Conservation (phyloP, 2,329 filamentous ascomycete species). For the Clonostachys rhizophaga region DNA sequence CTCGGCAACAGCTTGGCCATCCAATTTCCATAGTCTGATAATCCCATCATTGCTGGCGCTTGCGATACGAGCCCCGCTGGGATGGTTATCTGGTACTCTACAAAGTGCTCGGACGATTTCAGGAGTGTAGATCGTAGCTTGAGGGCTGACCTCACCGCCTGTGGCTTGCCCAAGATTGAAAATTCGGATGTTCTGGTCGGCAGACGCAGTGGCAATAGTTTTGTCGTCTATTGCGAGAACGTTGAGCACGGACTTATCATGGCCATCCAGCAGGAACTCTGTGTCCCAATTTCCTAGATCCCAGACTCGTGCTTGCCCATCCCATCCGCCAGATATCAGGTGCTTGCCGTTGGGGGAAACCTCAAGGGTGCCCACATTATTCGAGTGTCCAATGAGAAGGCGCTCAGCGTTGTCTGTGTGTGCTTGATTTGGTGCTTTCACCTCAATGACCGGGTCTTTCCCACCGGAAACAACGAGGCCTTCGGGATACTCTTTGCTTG, state of each 20-base stretch:
- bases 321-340: constrained; percentile 92
- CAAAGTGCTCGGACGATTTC: constrained; percentile 89
- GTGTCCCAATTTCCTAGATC: constrained; percentile 79
- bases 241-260: constrained; percentile 81
- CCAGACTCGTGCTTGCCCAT: constrained; percentile 85
- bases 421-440: constrained; percentile 64
- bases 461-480: constrained; percentile 85
- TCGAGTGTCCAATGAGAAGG: constrained; percentile 77
- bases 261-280: constrained; percentile 65
- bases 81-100: constrained; percentile 68
- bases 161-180: constrained; percentile 67
- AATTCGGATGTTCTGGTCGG: constrained; percentile 83
- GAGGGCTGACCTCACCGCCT: constrained; percentile 44
- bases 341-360: constrained; percentile 67
- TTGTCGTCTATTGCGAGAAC: constrained; percentile 77
- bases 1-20: constrained; percentile 71
- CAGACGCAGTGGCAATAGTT: constrained; percentile 85
- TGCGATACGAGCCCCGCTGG: constrained; percentile 85
- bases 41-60: constrained; percentile 91
- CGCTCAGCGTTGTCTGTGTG: constrained; percentile 77
- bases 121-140: constrained; percentile 56
- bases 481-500: constrained; percentile 63
- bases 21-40: constrained; percentile 80
- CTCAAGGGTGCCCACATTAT: constrained; percentile 86
- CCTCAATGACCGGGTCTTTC: constrained; percentile 89